Evolutionary conservation across 2,329 filamentous ascomycete genomes (phyloP), one percentile per base, ranked within the genome.

Genomic region (Diaporthe citri): DNA sequence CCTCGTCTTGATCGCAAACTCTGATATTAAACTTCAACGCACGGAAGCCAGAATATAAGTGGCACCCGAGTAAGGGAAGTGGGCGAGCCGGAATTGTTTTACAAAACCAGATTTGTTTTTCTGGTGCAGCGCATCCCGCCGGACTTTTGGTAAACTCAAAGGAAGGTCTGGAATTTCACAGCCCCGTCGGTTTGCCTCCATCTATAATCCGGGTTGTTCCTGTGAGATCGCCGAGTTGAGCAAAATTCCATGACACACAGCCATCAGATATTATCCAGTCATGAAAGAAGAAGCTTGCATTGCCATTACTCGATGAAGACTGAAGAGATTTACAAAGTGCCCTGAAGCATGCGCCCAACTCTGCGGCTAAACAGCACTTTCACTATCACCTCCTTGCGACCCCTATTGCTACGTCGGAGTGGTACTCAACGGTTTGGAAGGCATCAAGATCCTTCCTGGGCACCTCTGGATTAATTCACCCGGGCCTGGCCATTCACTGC

Each of bases 1-100:
- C 64, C 48, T 69, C 64, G 39, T 41, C 64, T 69, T 69, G 48
- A 69, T 69, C 46, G 64, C 10, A 69, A 55, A 55, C 15, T 55
- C 6, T 55, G 48, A 55, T 55, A n/a, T 55, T 25, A 41, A 55
- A 41, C 64, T 69, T 55, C n/a, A 4, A 31, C 31, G 17, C 64
- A 13, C 34, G 4, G 34, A 69, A 41, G 48, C 17, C 34, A 69
- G 36, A 55, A 22, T 8, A 2, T 36, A 28, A 41, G 20, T 12
- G 10, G 3, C 28, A 66, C 8, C 31, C 64, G 46, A 39, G 17
- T 25, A 36, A 52, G 64, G 64, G n/a, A 67, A 67, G 31, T 39
- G 46, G 64, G 64, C 46, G 31, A 13, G 7, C 31, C 15, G 48
- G 34, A 41, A 55, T 12, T 25, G 48, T 55, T 69, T 69, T 69